Evolutionary conservation across 257 asterid species (phyloP), one percentile per base, ranked within the genome.

Genomic region (Misopates orontium): DNA sequence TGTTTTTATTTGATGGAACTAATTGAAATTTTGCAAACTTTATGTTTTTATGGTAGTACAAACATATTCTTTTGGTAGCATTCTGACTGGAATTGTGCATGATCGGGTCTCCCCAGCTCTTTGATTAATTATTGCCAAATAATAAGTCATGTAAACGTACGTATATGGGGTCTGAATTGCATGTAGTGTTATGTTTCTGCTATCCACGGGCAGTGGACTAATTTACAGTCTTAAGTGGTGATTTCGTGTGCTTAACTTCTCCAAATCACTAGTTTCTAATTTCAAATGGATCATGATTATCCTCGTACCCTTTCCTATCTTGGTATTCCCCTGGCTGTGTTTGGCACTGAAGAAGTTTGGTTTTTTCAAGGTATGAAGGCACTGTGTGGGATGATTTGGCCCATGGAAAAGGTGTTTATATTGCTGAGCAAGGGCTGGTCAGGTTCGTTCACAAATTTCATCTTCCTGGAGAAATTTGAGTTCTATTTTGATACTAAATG

Each of bases 381-480:
- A 94, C 99, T 62, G 97, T 94, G 40, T 94, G 99, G 99, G 99
- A 94, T 86, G 99, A 94, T 77, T 64, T 80, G 80, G 99, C 99
- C 59, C 99, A 94, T 80, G 99, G 99, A 24, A 94, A 86, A 77
- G 99, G 99, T 57, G 99, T 94, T 21, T 86, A 59, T 72, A 85
- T 85, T 23, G 97, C 91, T 23, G 95, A 86, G 86, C 76, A 81
- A 36, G 97, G 95, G 76, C 84, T 90, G 60, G 96, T 94, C 83
- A 90, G 99, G 99, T 94, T 67, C 66, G 87, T 75, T 50, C 17
- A 66, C 22, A 18, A 24, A 44, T 53, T 25, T 69, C 24, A 60
- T 45, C 54, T 39, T 51, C 39, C 24, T 40, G 11, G 31, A 0
- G 5, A 62, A 32, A 13, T 56, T 70, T 40, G 41, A 24, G 22